phyloP scores from a whole-genome alignment of 1,284 basidiomycete genomes.

The Leccinum subrobustum region DNA sequence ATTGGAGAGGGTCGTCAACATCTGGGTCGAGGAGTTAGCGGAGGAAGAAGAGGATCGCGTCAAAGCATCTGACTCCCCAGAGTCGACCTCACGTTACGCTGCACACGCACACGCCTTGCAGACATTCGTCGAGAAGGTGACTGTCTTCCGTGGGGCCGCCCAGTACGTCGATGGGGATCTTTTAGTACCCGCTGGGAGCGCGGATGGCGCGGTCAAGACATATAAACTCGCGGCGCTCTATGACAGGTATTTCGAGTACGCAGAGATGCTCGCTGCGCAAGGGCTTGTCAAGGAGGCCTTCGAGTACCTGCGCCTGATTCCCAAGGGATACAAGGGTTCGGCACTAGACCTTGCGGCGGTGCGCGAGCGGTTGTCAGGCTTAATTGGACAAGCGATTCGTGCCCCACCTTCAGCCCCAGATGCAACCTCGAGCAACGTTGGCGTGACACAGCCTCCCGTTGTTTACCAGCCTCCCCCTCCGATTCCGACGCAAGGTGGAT shows the following conservation, averaged over 20 bases:
- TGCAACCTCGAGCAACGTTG: slow-evolving; percentile 27
- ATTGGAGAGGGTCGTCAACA: slow-evolving; percentile 85
- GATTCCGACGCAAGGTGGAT: slow-evolving; percentile 13
- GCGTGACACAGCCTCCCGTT: slow-evolving; percentile 10
- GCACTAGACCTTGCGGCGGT: slow-evolving; percentile 61
- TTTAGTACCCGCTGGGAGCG: slow-evolving; percentile 24
- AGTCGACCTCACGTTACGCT: slow-evolving; percentile 67
- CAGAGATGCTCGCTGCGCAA: slow-evolving; percentile 88
- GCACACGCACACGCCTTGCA: slow-evolving; percentile 89
- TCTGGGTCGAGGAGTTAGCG: slow-evolving; percentile 90
- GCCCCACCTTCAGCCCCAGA: slow-evolving; percentile 22
- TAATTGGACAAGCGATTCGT: slow-evolving; percentile 37
- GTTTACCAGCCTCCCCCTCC: slow-evolving; percentile 6
- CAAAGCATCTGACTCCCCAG: slow-evolving; percentile 14
- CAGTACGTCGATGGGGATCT: slow-evolving; percentile 87
- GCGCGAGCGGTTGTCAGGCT: slow-evolving; percentile 59
- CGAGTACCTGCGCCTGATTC: slow-evolving; percentile 79
- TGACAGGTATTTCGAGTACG: slow-evolving; percentile 95
- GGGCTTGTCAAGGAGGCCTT: slow-evolving; percentile 85
- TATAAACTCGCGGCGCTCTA: slow-evolving; percentile 89
- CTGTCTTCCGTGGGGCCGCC: slow-evolving; percentile 90
- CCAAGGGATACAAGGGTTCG: slow-evolving; percentile 73
- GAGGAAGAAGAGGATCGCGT: slow-evolving; percentile 70
- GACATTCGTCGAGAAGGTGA: slow-evolving; percentile 95
- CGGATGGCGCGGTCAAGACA: slow-evolving; percentile 53